Base-by-base conservation (phyloP, 176 grass and related monocot genomes). In the Saccharum officinarum region DNA sequence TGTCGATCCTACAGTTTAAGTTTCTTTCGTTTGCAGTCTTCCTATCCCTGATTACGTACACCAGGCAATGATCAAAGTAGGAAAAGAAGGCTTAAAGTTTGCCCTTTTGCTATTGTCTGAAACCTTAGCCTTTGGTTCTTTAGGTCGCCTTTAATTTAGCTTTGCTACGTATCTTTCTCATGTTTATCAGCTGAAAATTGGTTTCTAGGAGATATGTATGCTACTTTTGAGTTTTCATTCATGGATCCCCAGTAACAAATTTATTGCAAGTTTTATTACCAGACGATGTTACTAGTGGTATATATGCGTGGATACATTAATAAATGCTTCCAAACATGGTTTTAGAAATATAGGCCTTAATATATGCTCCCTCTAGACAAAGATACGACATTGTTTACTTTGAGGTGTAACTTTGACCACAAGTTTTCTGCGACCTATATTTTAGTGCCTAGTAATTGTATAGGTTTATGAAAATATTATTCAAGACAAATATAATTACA, bases 121-220 rank as follows among this genome's bases (percentile, higher is more conserved):
- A 64, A 80, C 34, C 52, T 76, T 84, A 71, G 87, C 34, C 85
- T 91, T 91, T 91, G 79, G 71, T 65, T 77, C 85, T 88, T 89
- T 91, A 81, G 41, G 34, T 91, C 71, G 63, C 81, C 82, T 91
- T 88, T 91, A 85, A 44, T 88, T 81, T 91, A 85, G 71, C 82
- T 71, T 85, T 52, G 41, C 23, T 64, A 40, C 31, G 52, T 81
- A 38, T 30, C 71, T 87, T 87, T 91, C 79, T 36, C 64, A 71
- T 59, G 41, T 76, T 82, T 86, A 72, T 82, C 49, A 59, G 14
- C 67, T 40, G 80, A 59, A 57, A 82, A 40, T 30, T 50, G 3
- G 7, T 50, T 59, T 71, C 14, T 59, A n/a, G 20, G 47, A 28
- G 8, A 40, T 47, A 47, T 74, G 33, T 31, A 31, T 4, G 71